phyloP scores from a whole-genome alignment of 2,329 filamentous ascomycete genomes.

The Aspergillus sergii region DNA sequence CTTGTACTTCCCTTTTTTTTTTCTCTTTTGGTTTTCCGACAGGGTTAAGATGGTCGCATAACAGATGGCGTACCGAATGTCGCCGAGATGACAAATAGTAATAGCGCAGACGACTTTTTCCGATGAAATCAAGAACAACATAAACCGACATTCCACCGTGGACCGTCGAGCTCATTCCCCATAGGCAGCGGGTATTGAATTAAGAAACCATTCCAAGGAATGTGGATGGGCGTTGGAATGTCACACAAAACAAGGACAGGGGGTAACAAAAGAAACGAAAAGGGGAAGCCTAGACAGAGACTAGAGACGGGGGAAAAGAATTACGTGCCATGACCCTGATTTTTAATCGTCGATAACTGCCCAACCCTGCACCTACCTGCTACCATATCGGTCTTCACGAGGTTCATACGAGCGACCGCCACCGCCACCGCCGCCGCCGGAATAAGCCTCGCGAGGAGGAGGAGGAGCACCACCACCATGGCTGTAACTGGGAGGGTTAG shows the following conservation, averaged over 20 bases:
- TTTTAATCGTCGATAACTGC: slow-evolving; percentile 23
- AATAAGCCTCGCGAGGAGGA: slow-evolving; percentile 41
- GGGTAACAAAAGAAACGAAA: slow-evolving; percentile 17
- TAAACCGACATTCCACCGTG: slow-evolving; percentile 39
- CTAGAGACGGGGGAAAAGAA: slow-evolving; percentile 14
- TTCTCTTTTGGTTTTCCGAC: slow-evolving; percentile 8
- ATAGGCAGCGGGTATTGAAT: slow-evolving; percentile 29
- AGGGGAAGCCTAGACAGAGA: slow-evolving; percentile 24
- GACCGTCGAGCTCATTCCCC: slow-evolving; percentile 40
- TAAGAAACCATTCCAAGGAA: slow-evolving; percentile 39
- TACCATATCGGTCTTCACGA: slow-evolving; percentile 44
- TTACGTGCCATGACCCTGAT: slow-evolving; percentile 19
- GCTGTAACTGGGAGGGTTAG: slow-evolving; percentile 50
- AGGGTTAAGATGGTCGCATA: slow-evolving; percentile 37
- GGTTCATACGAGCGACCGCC: slow-evolving; percentile 41
- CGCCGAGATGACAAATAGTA: slow-evolving; percentile 38
- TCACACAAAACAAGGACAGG: slow-evolving; percentile 16
- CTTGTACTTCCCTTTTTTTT: slow-evolving; percentile 16
- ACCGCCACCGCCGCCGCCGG: slow-evolving; percentile 25
- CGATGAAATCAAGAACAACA: slow-evolving; percentile 30
- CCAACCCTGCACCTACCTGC: slow-evolving; percentile 42
- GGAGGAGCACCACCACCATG: slow-evolving; percentile 33
- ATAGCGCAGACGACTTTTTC: slow-evolving; percentile 39
- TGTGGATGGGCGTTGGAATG: slow-evolving; percentile 31
- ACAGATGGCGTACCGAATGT: slow-evolving; percentile 37